Percentiles rank a stretch among this genome's conserved stretches.
phyloP scores from a whole-genome alignment of 2,329 filamentous ascomycete genomes.

The Tolypocladium album region DNA sequence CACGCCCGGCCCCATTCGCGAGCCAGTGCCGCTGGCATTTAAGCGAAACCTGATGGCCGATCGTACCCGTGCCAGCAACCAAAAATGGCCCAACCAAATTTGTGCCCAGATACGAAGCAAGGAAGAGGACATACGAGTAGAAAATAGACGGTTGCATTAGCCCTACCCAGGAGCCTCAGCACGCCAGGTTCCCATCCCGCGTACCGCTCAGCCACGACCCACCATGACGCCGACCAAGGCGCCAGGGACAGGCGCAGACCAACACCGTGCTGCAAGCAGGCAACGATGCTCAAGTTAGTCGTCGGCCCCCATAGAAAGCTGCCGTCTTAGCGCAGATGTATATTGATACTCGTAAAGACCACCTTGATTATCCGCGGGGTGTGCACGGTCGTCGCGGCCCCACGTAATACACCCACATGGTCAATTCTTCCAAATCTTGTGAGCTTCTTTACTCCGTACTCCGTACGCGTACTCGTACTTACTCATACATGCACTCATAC shows the following conservation, averaged over 20 bases:
- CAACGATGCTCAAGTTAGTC: background rate
- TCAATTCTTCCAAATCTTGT: too few relatives aligned
- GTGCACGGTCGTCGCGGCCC: background rate
- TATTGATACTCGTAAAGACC: background rate
- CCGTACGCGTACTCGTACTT: too few relatives aligned
- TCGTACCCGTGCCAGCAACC: background rate
- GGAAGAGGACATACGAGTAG: too few relatives aligned
- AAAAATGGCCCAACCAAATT: background rate
- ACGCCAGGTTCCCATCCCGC: background rate
- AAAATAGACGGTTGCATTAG: background rate
- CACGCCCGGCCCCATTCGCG: too few relatives aligned
- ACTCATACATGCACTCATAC: too few relatives aligned
- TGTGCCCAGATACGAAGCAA: too few relatives aligned
- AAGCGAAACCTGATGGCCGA: too few relatives aligned
- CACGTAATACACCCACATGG: background rate
- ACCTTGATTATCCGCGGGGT: background rate
- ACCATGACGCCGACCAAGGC: background rate
- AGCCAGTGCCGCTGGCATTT: too few relatives aligned
- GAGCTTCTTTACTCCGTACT: too few relatives aligned
- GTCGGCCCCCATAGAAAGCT: background rate
- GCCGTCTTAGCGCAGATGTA: background rate
- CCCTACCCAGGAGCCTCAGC: background rate
- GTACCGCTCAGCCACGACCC: background rate
- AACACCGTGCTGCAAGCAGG: background rate
- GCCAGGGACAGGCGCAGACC: background rate